Evolutionary conservation across 2,329 filamentous ascomycete species (phyloP).

Genomic region (Seiridium unicorne): DNA sequence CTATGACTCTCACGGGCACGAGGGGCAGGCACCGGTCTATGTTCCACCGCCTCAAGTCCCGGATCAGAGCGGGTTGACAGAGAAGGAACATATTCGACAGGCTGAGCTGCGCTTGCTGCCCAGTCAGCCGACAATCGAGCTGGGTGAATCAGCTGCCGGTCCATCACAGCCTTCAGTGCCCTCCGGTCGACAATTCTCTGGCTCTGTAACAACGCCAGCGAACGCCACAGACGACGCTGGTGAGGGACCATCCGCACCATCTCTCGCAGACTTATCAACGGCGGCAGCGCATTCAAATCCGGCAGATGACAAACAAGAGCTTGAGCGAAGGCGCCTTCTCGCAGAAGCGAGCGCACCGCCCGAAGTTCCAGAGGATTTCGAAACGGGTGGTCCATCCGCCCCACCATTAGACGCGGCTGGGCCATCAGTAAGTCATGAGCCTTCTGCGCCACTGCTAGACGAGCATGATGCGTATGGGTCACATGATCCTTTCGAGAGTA

Average conservation of each 20-base stretch:
- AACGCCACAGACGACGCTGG: constrained; percentile 11
- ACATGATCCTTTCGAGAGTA: constrained; percentile 40
- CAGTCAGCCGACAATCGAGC: constrained; percentile 64
- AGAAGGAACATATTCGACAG: constrained; percentile 77
- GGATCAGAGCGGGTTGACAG: constrained; percentile 64
- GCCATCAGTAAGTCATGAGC: constrained; percentile 21
- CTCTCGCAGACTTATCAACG: constrained; percentile 40
- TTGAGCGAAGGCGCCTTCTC: constrained; percentile 56
- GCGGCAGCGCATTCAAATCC: constrained; percentile 22
- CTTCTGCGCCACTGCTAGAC: constrained; percentile 28
- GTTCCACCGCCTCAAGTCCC: constrained; percentile 60
- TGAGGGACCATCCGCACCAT: constrained; percentile 41
- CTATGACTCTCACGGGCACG: constrained; percentile 29
- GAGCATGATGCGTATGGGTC: constrained; percentile 19
- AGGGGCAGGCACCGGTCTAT: constrained; percentile 43
- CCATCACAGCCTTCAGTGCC: constrained; percentile 37
- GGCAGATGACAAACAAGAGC: constrained; percentile 70
- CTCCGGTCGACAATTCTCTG: neutral
- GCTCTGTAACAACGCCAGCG: neutral
- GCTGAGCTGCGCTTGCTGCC: constrained; percentile 80
- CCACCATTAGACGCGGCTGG: constrained; percentile 12
- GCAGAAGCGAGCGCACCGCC: constrained; percentile 52
- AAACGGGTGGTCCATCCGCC: constrained; percentile 25
- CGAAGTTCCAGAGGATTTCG: constrained; percentile 43
- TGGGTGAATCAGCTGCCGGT: constrained; percentile 29